phyloP scores from a whole-genome alignment of 108 stramenopile genomes.

The Discostella stelligeroides region DNA sequence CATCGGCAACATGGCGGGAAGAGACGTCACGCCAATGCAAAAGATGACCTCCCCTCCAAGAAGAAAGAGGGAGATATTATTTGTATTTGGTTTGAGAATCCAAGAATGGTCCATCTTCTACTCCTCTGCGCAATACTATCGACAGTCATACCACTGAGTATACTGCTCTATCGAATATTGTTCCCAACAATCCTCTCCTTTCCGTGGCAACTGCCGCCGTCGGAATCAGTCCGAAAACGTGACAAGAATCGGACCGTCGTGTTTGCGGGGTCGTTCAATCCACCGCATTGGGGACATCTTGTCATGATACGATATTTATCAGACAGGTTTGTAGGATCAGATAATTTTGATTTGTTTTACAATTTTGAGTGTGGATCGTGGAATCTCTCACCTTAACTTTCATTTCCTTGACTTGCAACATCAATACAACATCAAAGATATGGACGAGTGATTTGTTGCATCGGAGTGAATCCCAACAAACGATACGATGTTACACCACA shows the following conservation, averaged over 20 bases:
- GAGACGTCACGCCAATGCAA: too few relatives aligned
- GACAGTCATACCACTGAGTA: not conserved
- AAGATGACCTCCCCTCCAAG: too few relatives aligned
- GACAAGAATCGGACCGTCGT: slow-evolving; percentile 56
- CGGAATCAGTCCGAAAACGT: slow-evolving; percentile 28
- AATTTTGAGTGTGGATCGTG: too few relatives aligned
- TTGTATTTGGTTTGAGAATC: too few relatives aligned
- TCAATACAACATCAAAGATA: slow-evolving; percentile 41
- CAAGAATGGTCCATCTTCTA: too few relatives aligned
- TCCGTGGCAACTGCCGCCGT: slow-evolving; percentile 39
- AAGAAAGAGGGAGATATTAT: too few relatives aligned
- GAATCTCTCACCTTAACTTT: not conserved
- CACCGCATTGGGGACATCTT: slow-evolving; percentile 84
- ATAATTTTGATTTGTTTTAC: not conserved
- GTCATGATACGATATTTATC: slow-evolving; percentile 79
- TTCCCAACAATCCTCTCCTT: slow-evolving; percentile 46
- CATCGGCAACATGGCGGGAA: too few relatives aligned
- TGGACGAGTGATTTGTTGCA: slow-evolving; percentile 70
- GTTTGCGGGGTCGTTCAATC: slow-evolving; percentile 87
- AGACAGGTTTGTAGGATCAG: slow-evolving; percentile 41
- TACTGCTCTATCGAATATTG: slow-evolving; percentile 29
- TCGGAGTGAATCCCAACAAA: slow-evolving; percentile 84
- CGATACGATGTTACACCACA: slow-evolving; percentile 74
- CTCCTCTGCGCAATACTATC: not conserved
- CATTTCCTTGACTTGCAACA: not conserved